Evolutionary conservation across 2,329 filamentous ascomycete species (phyloP), one percentile per base, ranked within the genome.

Genomic region (Fusarium bactridioides): DNA sequence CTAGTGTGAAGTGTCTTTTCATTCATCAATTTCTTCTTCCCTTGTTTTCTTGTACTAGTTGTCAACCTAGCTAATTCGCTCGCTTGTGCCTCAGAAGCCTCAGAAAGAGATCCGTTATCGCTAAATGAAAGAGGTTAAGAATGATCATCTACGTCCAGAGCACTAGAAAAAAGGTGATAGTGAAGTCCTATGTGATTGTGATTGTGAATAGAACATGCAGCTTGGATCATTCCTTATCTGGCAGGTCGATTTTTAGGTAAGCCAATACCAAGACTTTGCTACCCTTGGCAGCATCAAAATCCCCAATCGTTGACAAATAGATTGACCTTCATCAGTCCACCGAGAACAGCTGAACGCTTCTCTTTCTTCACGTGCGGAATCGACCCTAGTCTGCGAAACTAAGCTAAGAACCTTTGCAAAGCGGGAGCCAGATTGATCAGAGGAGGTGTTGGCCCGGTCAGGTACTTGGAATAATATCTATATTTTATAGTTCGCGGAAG

Each of bases 11-110:
- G 3, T 27, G 6, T 3, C 19, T 8, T 21, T 4, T 27, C 11
- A 1, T 27, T 45, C 6, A 5, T 16, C 9, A 15, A 47, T 15
- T 8, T 11, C 2, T 21, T 29, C 5, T 4, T 19, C 0, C 12
- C 1, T 0, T 4, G 0, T 8, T 15, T 29, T n/a, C 13, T 29
- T 1, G 4, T n/a, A 16, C 19, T 16, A 8, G 9, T 29, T 0
- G 10, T 11, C 0, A 21, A 11, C 0, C 3, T 47, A 21, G 25
- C 13, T n/a, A 5, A 16, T 16, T 5, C 1, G 8, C 33, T 18
- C 1, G 7, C 7, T 18, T 35, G 10, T 35, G 15, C 16, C 3
- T 35, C 16, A 18, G 0, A 35, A 15, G 15, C 16, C 3, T 35
- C 16, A 18, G 0, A 35, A 15, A 33, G 13, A 0, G 13, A 9